Evolutionary conservation across 768 basidiomycete species (phyloP), one percentile per base, ranked within the genome.

Genomic region (Macrolepiota albuminosa): DNA sequence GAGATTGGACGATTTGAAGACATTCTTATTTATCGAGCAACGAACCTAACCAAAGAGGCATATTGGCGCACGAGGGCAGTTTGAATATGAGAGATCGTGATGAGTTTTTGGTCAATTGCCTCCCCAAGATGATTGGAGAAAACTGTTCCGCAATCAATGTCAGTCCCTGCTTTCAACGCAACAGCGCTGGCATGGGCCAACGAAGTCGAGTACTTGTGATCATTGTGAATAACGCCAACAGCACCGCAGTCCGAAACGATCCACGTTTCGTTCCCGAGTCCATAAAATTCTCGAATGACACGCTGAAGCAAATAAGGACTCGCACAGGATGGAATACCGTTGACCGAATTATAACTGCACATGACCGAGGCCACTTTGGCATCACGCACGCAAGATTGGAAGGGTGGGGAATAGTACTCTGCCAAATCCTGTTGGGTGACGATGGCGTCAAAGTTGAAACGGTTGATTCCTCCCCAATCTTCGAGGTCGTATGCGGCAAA

Each of bases 401-500:
- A 85, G 4, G 81, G 68, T 0, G 78, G 82, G 6, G 80, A 71
- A 68, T 84, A 84, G 64, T 73, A 86, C 64, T 83, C 81, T 68
- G 73, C 78, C 33, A 86, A 69, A 59, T 86, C 84, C 61, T 85
- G 84, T 72, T 68, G 7, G 80, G 73, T 18, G 85, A 78, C n/a
- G 76, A 61, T 2, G n/a, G 84, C 84, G 59, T 84, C 73, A 70
- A 84, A 86, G 0, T 76, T 71, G 61, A 72, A 77, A 31, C 84
- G 81, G 51, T 66, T 65, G 64, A 75, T 78, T 7, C 81, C 82
- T 37, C 77, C 66, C 84, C 84, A 84, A 62, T 80, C 68, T 59
- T 84, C 84, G n/a, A 85, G 60, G 60, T 86, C 84, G 65, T 86
- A 84, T 0, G 78, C 84, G 2, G 82, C 81, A 60, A 75, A 84